phyloP scores from a whole-genome alignment of 768 basidiomycete genomes.

The Pleurotus djamor region DNA sequence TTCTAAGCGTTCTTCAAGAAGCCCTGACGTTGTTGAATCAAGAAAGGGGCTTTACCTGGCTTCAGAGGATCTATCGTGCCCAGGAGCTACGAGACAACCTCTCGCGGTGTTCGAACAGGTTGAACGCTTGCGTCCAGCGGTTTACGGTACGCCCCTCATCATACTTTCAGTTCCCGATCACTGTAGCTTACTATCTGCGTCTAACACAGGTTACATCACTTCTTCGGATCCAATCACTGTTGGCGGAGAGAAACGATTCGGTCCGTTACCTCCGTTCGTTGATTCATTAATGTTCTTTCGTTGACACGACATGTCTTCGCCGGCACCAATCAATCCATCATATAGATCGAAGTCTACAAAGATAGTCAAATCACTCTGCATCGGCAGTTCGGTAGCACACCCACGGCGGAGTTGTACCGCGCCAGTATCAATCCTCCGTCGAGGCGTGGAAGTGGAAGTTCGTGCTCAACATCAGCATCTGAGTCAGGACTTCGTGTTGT shows the following conservation, averaged over 20 bases:
- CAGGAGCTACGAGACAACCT: slow-evolving; percentile 1
- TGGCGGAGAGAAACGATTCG: not conserved
- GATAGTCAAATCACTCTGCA: not conserved
- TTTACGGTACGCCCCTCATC: not conserved
- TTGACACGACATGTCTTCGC: too few species aligned
- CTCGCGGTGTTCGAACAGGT: not conserved
- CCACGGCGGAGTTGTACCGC: not conserved
- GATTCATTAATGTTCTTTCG: not conserved
- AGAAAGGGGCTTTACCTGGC: not conserved
- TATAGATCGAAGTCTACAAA: not conserved
- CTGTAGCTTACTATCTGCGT: not conserved
- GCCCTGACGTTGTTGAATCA: not conserved
- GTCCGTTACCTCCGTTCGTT: not conserved
- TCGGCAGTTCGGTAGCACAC: not conserved
- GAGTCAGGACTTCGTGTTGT: not conserved
- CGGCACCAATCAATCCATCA: not conserved
- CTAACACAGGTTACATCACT: not conserved
- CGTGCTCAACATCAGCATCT: not conserved
- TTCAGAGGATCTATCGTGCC: not conserved
- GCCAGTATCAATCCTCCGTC: not conserved
- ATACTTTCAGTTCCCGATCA: too few species aligned
- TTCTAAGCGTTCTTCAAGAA: not conserved
- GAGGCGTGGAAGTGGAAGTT: too few species aligned
- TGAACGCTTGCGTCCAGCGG: not conserved
- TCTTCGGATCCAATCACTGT: not conserved